Conservation (phyloP, 805 yeast genomes). For the Candida pini region DNA sequence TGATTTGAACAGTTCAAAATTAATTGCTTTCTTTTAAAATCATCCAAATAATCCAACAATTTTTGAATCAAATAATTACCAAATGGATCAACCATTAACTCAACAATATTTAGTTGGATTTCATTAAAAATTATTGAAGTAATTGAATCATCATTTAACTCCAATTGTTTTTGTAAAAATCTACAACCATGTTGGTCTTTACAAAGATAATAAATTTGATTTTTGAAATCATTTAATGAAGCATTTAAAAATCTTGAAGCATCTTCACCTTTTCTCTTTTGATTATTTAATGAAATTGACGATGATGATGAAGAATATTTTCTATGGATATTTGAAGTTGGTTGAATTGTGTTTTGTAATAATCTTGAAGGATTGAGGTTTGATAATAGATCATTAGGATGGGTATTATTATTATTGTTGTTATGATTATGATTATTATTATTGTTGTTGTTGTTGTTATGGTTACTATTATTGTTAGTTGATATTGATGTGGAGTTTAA, state of each 20-base stretch:
- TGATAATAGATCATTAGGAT: no score
- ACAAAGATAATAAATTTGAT: constrained; percentile 74
- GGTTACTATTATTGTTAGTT: neutral
- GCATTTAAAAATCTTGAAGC: constrained; percentile 67
- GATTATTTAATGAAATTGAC: no score
- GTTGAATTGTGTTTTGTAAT: no score
- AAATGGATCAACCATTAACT: constrained; percentile 91
- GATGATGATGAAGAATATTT: constrained; percentile 29
- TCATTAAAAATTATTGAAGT: constrained; percentile 78
- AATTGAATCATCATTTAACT: constrained; percentile 52
- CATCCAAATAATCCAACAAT: constrained; percentile 67
- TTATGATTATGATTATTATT: neutral
- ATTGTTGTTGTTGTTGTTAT: constrained; percentile 1
- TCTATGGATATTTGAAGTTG: constrained; percentile 31
- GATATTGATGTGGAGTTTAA: neutral
- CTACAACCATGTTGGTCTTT: constrained; percentile 97
- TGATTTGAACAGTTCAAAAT: constrained; percentile 69
- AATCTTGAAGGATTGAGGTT: no score
- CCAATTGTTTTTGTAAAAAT: constrained; percentile 82
- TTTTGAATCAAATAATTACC: constrained; percentile 96
- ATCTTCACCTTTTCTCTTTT: constrained; percentile 52
- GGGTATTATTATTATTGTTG: constrained; percentile 4
- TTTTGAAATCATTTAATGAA: constrained; percentile 59
- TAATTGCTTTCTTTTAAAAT: constrained; percentile 62
- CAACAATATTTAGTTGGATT: constrained; percentile 69